Percentiles rank a stretch among this genome's conserved stretches.
These are phyloP conservation scores for Aspergillus ellipticus DNA, from an alignment of 495 filamentous ascomycete species.

Conservation along the genomic window DNA sequence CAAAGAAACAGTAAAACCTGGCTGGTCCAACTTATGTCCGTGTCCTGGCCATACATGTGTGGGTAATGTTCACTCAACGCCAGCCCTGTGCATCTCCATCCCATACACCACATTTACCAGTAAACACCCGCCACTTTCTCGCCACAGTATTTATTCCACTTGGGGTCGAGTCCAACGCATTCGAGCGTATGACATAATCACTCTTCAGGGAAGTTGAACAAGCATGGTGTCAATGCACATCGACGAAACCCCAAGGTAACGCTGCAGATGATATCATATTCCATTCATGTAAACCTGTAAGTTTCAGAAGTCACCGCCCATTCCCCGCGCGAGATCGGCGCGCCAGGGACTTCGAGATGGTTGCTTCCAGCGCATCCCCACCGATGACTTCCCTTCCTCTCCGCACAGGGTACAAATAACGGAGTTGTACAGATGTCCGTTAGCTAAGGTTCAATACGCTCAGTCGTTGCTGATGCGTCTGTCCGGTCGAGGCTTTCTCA, in stretches of 20 bases:
- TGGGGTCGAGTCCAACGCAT: background rate
- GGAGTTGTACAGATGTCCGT: background rate
- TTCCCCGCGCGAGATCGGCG: background rate
- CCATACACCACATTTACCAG: background rate
- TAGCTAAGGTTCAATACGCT: background rate
- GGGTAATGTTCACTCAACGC: background rate
- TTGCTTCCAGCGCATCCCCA: conserved; percentile 2
- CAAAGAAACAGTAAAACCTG: background rate
- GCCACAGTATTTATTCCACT: background rate
- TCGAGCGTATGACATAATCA: background rate
- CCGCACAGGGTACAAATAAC: background rate
- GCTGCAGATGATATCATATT: background rate
- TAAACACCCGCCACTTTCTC: background rate
- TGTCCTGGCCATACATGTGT: background rate
- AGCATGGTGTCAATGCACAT: background rate
- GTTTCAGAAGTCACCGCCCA: background rate
- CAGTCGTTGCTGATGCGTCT: conserved; percentile 37
- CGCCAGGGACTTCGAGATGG: background rate
- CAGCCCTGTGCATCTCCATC: background rate
- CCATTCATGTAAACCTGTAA: background rate
- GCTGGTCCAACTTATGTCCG: background rate
- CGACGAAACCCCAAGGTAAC: background rate
- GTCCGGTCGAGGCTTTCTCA: conserved; percentile 59
- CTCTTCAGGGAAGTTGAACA: background rate
- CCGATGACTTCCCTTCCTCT: background rate